These are phyloP conservation scores for Colletotrichum salicis DNA, from an alignment of 2,329 filamentous ascomycete genomes.

Conservation along the genomic window DNA sequence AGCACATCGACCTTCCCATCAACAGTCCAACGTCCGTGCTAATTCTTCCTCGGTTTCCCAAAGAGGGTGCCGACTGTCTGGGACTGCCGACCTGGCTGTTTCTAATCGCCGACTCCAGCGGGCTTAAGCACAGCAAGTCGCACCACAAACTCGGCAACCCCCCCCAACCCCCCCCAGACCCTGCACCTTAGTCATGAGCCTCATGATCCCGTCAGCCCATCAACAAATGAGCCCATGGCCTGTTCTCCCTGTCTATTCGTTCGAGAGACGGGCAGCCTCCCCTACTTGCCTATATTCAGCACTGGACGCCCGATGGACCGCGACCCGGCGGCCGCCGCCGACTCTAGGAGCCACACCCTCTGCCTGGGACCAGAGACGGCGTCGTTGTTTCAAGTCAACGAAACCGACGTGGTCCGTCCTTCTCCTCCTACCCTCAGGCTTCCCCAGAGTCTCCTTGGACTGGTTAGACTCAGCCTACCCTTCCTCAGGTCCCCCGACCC, in stretches of 20 bases:
- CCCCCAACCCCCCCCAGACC: constrained; percentile 1
- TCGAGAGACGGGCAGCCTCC: constrained; percentile 11
- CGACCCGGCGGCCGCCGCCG: not conserved
- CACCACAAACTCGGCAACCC: not conserved
- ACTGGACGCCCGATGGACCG: not conserved
- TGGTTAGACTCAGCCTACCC: not conserved
- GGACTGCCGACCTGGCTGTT: constrained; percentile 13
- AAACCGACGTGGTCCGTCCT: not conserved
- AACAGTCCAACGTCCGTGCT: not conserved
- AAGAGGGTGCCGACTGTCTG: not conserved
- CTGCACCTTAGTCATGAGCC: too few species aligned
- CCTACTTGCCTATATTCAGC: not conserved
- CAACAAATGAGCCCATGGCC: not conserved
- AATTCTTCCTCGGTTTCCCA: not conserved
- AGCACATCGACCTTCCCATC: not conserved
- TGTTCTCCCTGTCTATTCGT: not conserved
- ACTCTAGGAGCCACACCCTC: not conserved
- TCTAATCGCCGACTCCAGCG: constrained; percentile 15
- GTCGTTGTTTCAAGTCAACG: constrained; percentile 1
- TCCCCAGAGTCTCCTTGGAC: not conserved
- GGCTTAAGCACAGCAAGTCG: not conserved
- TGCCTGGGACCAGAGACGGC: not conserved
- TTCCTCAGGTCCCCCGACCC: not conserved
- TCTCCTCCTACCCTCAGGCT: not conserved
- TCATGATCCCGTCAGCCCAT: too few species aligned